Evolutionary conservation across 768 basidiomycete species (phyloP), one percentile per base, ranked within the genome.

Genomic region (Collybiopsis luxurians): DNA sequence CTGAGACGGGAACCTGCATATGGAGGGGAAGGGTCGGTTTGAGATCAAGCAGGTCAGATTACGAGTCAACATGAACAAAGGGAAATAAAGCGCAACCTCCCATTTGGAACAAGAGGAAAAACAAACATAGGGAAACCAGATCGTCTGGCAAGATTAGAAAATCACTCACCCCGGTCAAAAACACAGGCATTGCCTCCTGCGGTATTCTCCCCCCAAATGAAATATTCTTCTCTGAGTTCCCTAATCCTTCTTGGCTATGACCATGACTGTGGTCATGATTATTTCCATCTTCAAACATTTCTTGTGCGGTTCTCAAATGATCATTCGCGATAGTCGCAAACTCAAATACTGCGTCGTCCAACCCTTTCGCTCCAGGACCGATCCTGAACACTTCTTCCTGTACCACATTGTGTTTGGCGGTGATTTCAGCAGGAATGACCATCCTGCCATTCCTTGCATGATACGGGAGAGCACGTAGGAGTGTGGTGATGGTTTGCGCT

Each of bases 281-380:
- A 9, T 66, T 75, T 42, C 75, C 75, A 42, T 79, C 75, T 59
- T 80, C 78, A 63, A 88, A 80, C 82, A 87, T 85, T 52, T 81
- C 78, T 17, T 89, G 81, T 17, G 90, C 90, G 2, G 89, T 89
- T 56, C 81, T 70, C 60, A 95, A 67, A 67, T 94, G 84, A 70
- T 92, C 90, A 69, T 92, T 88, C 27, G 89, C 92, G 23, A 86
- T 67, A 9, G 84, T 86, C 31, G 92, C 92, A 69, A 93, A 85
- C 64, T 92, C 90, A 65, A 83, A 95, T 27, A 90, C 87, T 0
- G 92, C 91, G 58, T 91, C 86, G 48, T 83, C 83, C 15, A 94
- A 74, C 1, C 83, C 88, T 46, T 79, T 69, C 43, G 85, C 84
- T 10, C 73, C 62, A 13, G 73, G 71, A 4, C 85, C 84, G 30